Evolutionary conservation across 2,329 filamentous ascomycete species (phyloP).

Genomic region (Hymenoscyphus albidus): DNA sequence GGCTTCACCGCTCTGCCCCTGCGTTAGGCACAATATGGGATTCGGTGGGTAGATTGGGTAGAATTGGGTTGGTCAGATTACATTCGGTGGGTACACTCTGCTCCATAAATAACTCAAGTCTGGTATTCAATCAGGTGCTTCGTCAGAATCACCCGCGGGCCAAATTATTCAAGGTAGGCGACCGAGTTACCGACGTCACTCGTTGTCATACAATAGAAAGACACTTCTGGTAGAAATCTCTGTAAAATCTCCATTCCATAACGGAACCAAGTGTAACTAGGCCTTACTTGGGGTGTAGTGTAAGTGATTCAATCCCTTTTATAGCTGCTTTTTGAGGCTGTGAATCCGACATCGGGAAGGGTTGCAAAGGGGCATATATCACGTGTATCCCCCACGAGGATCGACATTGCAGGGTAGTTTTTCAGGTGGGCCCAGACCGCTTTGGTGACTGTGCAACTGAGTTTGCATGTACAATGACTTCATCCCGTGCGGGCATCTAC

Average conservation of each 20-base stretch:
- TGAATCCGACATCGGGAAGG: not conserved
- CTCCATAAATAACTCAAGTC: not conserved
- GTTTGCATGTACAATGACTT: slow-evolving; percentile 1
- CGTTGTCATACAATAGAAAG: not conserved
- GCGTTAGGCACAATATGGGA: not conserved
- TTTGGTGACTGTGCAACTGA: not conserved
- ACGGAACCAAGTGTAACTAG: not conserved
- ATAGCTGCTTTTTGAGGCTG: not conserved
- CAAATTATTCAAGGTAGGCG: not conserved
- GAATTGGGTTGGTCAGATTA: not conserved
- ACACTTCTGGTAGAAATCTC: not conserved
- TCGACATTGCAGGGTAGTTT: not conserved
- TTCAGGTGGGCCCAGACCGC: not conserved
- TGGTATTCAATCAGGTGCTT: not conserved
- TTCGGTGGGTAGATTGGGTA: not conserved
- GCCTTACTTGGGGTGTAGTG: not conserved
- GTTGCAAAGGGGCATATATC: not conserved
- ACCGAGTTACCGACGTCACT: not conserved
- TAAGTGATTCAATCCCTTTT: not conserved
- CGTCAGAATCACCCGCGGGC: not conserved
- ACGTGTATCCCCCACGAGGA: not conserved
- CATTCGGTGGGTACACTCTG: not conserved
- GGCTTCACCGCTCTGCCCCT: slow-evolving; percentile 1
- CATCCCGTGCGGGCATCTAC: not conserved
- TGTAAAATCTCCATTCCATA: not conserved